phyloP scores from a whole-genome alignment of 139 green algal species.

The Tetradesmus lagerheimii region DNA sequence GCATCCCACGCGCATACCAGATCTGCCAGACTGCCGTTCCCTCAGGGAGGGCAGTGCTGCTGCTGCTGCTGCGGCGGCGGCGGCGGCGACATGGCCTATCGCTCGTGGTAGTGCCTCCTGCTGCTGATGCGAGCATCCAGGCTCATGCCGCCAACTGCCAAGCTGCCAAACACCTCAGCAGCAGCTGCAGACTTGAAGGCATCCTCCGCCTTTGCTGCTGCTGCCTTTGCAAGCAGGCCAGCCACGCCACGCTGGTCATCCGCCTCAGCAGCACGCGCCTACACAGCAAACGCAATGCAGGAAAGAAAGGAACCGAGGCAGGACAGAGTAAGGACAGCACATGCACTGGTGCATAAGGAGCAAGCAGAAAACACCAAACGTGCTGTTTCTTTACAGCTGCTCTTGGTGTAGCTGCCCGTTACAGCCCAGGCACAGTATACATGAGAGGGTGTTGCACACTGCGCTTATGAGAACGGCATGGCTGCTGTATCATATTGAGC shows the following conservation, averaged over 20 bases:
- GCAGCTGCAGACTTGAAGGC: slow-evolving; percentile 60
- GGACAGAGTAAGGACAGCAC: background rate
- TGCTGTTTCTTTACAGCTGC: no score
- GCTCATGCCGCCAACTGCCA: slow-evolving; percentile 43
- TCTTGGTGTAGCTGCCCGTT: no score
- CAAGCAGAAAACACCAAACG: no score
- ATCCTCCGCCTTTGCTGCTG: slow-evolving; percentile 51
- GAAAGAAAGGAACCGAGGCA: background rate
- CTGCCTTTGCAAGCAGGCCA: slow-evolving; percentile 34
- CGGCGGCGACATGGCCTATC: background rate
- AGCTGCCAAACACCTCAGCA: slow-evolving; percentile 59
- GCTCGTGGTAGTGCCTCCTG: slow-evolving; percentile 60
- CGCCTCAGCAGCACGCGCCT: slow-evolving; percentile 53
- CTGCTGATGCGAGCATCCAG: slow-evolving; percentile 64
- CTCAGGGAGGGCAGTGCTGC: no score
- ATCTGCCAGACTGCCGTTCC: background rate
- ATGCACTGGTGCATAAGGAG: no score
- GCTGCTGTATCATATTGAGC: no score
- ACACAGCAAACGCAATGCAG: background rate
- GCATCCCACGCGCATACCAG: background rate
- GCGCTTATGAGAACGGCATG: no score
- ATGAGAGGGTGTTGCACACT: no score
- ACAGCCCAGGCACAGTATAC: no score
- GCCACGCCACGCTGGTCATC: slow-evolving; percentile 28
- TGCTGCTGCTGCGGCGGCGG: background rate